phyloP scores from a whole-genome alignment of 305 asterid species.

The Fraxinus ornus region DNA sequence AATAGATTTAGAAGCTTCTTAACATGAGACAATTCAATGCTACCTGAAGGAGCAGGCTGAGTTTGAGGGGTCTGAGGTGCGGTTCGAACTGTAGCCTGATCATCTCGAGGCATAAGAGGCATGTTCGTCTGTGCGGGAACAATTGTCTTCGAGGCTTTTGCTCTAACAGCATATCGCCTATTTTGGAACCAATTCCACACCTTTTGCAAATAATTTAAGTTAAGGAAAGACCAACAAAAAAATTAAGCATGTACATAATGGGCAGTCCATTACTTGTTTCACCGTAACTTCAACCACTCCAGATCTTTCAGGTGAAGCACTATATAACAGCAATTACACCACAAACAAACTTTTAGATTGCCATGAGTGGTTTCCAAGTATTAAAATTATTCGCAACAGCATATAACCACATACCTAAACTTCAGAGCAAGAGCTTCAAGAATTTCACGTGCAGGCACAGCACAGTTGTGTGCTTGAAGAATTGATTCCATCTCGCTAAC shows the following conservation, averaged over 20 bases:
- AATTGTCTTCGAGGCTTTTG: conserved; percentile 59
- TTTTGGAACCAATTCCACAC: conserved; percentile 99
- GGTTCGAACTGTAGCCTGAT: conserved; percentile 45
- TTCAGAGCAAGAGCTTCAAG: conserved; percentile 76
- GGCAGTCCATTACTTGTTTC: conserved; percentile 62
- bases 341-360: conserved; percentile 18
- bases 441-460: conserved; percentile 71
- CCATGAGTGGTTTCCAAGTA: conserved; percentile 5
- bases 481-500: conserved; percentile 87
- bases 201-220: conserved; percentile 38
- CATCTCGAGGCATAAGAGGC: conserved; percentile 47
- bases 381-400: conserved; percentile 7
- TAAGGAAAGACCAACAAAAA: neutral
- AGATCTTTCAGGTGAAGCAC: conserved; percentile 72
- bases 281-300: conserved; percentile 77
- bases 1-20: neutral
- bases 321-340: conserved; percentile 35
- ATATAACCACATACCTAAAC: conserved; percentile 55
- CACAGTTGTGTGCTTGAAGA: conserved; percentile 65
- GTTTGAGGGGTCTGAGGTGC: conserved; percentile 58
- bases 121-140: conserved; percentile 49
- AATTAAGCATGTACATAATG: conserved; percentile 18
- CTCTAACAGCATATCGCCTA: conserved; percentile 92
- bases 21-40: conserved; percentile 14
- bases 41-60: conserved; percentile 55